Conservation (phyloP, 441 rosid genomes). For the Arabidopsis lyrata region DNA sequence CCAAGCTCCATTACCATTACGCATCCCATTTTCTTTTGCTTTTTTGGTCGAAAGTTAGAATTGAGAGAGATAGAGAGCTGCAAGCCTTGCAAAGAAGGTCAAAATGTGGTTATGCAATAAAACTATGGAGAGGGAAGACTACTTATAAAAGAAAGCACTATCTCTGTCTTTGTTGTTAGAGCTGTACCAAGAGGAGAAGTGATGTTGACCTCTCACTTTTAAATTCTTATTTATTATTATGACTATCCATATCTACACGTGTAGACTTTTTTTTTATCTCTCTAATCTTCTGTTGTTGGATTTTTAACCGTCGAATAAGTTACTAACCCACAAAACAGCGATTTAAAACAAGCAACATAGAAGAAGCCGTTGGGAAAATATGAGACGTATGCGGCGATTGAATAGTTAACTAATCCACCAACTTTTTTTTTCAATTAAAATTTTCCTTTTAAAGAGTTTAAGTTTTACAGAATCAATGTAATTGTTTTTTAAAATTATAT, state of each 20-base stretch:
- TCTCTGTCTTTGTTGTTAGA: slow-evolving; percentile 40
- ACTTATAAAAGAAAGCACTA: slow-evolving; percentile 29
- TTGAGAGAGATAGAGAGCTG: slow-evolving; percentile 12
- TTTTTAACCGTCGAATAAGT: slow-evolving; percentile 7
- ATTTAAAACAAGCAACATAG: neutral
- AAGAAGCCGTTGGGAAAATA: neutral
- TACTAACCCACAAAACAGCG: slow-evolving; percentile 29
- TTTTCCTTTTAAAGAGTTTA: neutral
- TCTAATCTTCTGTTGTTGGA: slow-evolving; percentile 10
- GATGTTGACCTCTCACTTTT: slow-evolving; percentile 42
- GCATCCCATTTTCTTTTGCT: slow-evolving; percentile 34
- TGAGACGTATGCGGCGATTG: slow-evolving; percentile 2
- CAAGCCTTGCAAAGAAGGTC: slow-evolving; percentile 19
- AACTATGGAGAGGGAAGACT: slow-evolving; percentile 24
- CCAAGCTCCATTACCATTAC: slow-evolving; percentile 38
- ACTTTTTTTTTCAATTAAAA: no score
- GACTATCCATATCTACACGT: slow-evolving; percentile 23
- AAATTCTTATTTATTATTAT: neutral
- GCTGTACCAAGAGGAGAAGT: slow-evolving; percentile 16
- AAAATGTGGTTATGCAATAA: neutral
- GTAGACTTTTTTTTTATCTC: neutral
- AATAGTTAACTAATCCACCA: neutral
- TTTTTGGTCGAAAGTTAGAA: neutral
- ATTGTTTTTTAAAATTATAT: neutral
- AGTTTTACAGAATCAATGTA: neutral